phyloP scores from a whole-genome alignment of 1,284 basidiomycete species.

The Marasmius fiardii region DNA sequence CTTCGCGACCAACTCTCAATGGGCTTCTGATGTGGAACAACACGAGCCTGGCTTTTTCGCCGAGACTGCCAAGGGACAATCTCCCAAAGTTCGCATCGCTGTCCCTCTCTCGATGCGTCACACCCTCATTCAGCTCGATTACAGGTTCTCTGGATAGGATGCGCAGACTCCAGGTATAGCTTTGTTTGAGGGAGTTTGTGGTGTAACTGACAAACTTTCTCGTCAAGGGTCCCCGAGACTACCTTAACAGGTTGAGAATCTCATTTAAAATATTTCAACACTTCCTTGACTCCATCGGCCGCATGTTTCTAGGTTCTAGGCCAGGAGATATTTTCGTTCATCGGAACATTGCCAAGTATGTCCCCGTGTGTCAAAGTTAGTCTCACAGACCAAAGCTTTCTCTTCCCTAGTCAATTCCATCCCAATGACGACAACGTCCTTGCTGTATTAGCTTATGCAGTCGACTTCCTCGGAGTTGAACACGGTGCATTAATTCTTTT shows the following conservation, averaged over 20 bases:
- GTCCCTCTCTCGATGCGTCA: slow-evolving; percentile 28
- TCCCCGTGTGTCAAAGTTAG: neutral
- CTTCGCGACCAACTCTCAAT: slow-evolving; percentile 42
- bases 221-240: slow-evolving; percentile 1
- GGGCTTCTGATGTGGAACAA: slow-evolving; percentile 44
- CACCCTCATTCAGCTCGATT: slow-evolving; percentile 6
- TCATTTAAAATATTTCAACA: slow-evolving; percentile 16
- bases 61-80: slow-evolving; percentile 49
- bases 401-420: slow-evolving; percentile 66
- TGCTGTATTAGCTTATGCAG: slow-evolving; percentile 80
- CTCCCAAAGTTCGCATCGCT: slow-evolving; percentile 53
- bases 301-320: slow-evolving; percentile 24
- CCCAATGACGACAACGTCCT: slow-evolving; percentile 74
- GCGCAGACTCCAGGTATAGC: slow-evolving; percentile 48
- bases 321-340: slow-evolving; percentile 47
- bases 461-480: slow-evolving; percentile 75
- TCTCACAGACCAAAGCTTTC: neutral
- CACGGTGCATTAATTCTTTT: slow-evolving; percentile 59
- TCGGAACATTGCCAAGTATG: slow-evolving; percentile 44
- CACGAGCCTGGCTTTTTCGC: slow-evolving; percentile 53
- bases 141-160: slow-evolving; percentile 73
- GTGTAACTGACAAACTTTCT: neutral
- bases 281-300: slow-evolving; percentile 39
- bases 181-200: slow-evolving; percentile 10
- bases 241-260: neutral